Evolutionary conservation across 495 filamentous ascomycete genomes (phyloP).

Genomic region (Cenococcum geophilum): DNA sequence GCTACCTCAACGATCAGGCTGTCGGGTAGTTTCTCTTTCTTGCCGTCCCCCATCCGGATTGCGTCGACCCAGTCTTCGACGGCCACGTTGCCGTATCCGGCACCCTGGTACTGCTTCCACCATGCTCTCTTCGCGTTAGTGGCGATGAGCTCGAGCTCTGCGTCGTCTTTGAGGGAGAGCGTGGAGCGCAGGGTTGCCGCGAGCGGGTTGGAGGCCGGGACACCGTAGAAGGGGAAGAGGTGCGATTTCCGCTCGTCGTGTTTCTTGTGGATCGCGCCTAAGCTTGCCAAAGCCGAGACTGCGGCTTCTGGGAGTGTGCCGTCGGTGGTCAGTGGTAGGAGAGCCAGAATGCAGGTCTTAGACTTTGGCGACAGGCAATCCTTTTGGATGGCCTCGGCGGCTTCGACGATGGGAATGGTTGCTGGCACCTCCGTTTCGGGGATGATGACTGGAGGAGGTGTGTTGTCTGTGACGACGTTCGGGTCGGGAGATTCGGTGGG

Average conservation of each 20-base stretch:
- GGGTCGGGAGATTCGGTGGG: conserved; percentile 47
- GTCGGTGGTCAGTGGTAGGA: conserved; percentile 52
- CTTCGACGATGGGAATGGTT: conserved; percentile 48
- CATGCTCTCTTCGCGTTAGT: conserved; percentile 78
- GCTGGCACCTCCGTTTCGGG: conserved; percentile 46
- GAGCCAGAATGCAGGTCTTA: conserved; percentile 76
- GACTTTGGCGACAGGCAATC: conserved; percentile 72
- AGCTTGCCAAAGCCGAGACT: conserved; percentile 53
- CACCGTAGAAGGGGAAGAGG: conserved; percentile 76
- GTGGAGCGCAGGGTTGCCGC: conserved; percentile 51
- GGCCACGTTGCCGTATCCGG: conserved; percentile 49
- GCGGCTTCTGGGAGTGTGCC: conserved; percentile 43
- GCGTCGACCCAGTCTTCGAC: conserved; percentile 84
- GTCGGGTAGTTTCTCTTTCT: conserved; percentile 74
- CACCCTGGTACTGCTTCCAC: conserved; percentile 65
- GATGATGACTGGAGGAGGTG: conserved; percentile 45
- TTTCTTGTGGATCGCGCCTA: conserved; percentile 72
- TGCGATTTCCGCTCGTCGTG: conserved; percentile 56
- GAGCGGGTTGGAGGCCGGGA: conserved; percentile 57
- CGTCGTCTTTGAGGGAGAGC: conserved; percentile 50
- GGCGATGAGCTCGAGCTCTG: conserved; percentile 61
- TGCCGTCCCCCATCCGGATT: conserved; percentile 76
- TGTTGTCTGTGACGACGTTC: conserved; percentile 39
- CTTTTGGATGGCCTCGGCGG: conserved; percentile 54
- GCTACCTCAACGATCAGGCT: conserved; percentile 47